Evolutionary conservation across 352 stramenopile species (phyloP).

Genomic region (Halophytophthora polymorphica): DNA sequence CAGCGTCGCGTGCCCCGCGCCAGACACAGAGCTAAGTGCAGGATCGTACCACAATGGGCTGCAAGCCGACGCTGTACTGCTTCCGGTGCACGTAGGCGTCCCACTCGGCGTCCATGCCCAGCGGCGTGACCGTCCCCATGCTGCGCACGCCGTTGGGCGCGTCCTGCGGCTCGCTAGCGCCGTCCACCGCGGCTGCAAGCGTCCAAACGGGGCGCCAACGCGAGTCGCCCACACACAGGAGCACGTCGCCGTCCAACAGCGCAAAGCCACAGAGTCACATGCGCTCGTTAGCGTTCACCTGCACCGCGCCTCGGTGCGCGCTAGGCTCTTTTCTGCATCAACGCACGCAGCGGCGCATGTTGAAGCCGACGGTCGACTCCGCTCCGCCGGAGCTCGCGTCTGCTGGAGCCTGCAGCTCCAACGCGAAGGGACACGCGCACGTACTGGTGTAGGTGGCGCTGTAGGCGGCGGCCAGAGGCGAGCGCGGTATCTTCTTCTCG

Average conservation of each 20-base stretch:
- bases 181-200: slow-evolving; percentile 15
- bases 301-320: too few relatives aligned
- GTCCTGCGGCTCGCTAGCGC: slow-evolving; percentile 18
- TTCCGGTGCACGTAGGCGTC: slow-evolving; percentile 52
- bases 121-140: slow-evolving; percentile 31
- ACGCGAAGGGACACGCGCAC: too few relatives aligned
- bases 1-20: neutral
- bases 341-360: too few relatives aligned
- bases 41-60: slow-evolving; percentile 45
- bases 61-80: slow-evolving; percentile 38
- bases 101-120: slow-evolving; percentile 44
- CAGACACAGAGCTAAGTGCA: too few relatives aligned
- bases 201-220: neutral
- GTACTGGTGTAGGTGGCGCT: too few relatives aligned
- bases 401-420: too few relatives aligned
- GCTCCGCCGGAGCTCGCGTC: too few relatives aligned
- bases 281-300: too few relatives aligned
- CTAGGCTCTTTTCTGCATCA: too few relatives aligned
- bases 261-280: too few relatives aligned
- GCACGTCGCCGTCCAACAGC: too few relatives aligned
- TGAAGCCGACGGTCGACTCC: too few relatives aligned
- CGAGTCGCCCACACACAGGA: neutral
- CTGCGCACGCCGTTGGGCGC: slow-evolving; percentile 13
- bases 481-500: slow-evolving; percentile 24
- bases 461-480: slow-evolving; percentile 10